phyloP scores from a whole-genome alignment of 371 early-diverging fungal genomes.

The Umbelopsis sp. region DNA sequence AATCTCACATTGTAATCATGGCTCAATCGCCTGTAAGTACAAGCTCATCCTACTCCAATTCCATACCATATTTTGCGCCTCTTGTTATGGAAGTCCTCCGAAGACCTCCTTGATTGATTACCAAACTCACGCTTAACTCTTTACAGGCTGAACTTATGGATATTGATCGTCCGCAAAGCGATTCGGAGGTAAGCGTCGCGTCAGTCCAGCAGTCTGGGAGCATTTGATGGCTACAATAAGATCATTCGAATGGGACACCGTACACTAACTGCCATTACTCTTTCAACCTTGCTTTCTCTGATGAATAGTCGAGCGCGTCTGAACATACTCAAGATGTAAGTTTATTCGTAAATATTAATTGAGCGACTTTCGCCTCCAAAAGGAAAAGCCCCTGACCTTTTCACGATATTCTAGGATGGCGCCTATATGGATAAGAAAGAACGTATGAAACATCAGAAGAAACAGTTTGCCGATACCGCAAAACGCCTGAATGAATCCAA shows the following conservation, averaged over 20 bases:
- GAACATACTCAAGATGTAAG: not conserved
- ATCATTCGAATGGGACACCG: not conserved
- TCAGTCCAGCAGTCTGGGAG: not conserved
- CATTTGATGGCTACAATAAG: not conserved
- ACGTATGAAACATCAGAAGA: constrained; percentile 2
- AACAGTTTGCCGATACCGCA: constrained; percentile 15
- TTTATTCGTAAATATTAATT: not conserved
- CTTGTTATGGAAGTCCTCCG: not conserved
- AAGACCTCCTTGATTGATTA: not conserved
- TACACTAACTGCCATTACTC: not conserved
- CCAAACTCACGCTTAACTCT: not conserved
- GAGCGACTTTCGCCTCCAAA: too few species aligned
- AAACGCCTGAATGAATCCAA: constrained; percentile 19
- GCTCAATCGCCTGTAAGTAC: constrained; percentile 14
- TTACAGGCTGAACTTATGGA: constrained; percentile 13
- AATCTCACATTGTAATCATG: constrained; percentile 5
- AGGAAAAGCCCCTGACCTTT: not conserved
- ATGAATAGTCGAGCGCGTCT: constrained; percentile 12
- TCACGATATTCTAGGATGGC: not conserved
- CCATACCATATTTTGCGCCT: not conserved
- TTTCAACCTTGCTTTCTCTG: not conserved
- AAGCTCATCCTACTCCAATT: not conserved
- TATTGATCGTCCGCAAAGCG: constrained; percentile 18
- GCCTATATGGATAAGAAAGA: constrained; percentile 17
- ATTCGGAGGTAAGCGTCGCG: constrained; percentile 13